phyloP scores from a whole-genome alignment of 192 early-diverging fungal species.

The Coemansia sp. region DNA sequence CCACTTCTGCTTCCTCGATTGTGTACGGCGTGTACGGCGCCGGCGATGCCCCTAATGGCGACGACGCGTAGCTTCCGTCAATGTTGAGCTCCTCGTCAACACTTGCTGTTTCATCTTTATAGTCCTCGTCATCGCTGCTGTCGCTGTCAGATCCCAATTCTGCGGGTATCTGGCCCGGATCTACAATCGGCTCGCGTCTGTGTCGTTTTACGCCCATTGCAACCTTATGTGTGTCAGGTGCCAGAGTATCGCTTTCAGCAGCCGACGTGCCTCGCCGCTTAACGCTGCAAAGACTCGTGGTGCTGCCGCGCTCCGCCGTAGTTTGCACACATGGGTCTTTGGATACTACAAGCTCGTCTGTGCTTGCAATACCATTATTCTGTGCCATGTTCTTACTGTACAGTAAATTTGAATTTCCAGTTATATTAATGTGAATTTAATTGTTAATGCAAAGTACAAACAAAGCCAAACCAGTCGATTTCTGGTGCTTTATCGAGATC shows the following conservation, averaged over 20 bases:
- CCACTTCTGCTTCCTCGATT: conserved; percentile 28
- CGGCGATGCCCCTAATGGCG: conserved; percentile 13
- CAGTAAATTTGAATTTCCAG: background rate
- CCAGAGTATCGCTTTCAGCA: background rate
- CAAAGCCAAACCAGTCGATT: background rate
- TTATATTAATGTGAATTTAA: background rate
- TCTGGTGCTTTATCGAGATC: background rate
- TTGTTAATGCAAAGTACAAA: background rate
- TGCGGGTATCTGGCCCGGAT: background rate
- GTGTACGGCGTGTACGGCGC: conserved; percentile 23
- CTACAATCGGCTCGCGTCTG: conserved; percentile 3
- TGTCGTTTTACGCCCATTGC: conserved; percentile 24
- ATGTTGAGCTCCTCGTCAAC: conserved; percentile 35
- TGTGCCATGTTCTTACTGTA: background rate
- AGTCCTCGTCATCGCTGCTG: conserved; percentile 4
- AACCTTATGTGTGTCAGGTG: background rate
- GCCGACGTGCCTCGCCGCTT: conserved; percentile 23
- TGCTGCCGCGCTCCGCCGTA: conserved; percentile 5
- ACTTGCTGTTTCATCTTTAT: background rate
- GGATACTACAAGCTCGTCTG: background rate
- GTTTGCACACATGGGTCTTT: background rate
- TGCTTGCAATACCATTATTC: background rate
- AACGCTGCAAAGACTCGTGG: conserved; percentile 18
- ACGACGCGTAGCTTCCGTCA: conserved; percentile 47
- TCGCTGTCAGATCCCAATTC: background rate